Evolutionary conservation across 2,329 filamentous ascomycete genomes (phyloP).

Genomic region (Trichophyton verrucosum): DNA sequence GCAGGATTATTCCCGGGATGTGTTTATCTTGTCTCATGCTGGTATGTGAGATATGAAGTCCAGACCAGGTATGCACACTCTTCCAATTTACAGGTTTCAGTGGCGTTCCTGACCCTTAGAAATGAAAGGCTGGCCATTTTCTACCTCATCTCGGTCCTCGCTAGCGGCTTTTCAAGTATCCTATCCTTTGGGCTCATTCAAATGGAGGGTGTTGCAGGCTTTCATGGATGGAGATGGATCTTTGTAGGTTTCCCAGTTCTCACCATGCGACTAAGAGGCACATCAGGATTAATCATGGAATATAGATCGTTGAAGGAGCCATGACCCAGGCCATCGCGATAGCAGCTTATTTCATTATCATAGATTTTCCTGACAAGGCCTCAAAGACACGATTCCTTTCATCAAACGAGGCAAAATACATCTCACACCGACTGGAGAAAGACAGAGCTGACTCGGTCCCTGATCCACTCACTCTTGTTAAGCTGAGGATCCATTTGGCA

Average conservation of each 20-base stretch:
- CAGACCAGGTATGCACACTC: constrained; percentile 52
- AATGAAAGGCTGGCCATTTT: constrained; percentile 9
- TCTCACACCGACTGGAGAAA: constrained; percentile 35
- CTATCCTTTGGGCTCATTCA: constrained; percentile 27
- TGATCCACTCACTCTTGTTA: constrained; percentile 37
- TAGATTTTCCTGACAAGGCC: constrained; percentile 51
- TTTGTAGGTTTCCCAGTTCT: constrained; percentile 6
- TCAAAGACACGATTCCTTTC: constrained; percentile 40
- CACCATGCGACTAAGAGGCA: background rate
- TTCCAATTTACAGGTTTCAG: background rate
- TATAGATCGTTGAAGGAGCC: constrained; percentile 29
- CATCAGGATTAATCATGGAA: background rate
- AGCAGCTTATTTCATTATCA: constrained; percentile 45
- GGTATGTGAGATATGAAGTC: constrained; percentile 48
- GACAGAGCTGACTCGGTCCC: constrained; percentile 44
- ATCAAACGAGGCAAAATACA: constrained; percentile 33
- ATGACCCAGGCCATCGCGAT: constrained; percentile 44
- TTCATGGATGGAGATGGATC: constrained; percentile 30
- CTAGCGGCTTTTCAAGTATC: constrained; percentile 17
- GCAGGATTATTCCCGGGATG: constrained; percentile 33
- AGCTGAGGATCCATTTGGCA: constrained; percentile 36
- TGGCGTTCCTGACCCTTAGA: background rate
- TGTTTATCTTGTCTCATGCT: constrained; percentile 34
- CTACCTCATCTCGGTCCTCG: constrained; percentile 7
- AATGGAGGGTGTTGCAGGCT: constrained; percentile 17